These are phyloP conservation scores for sorghum (Sorghum bicolor) DNA, from an alignment of 176 grass and related monocot genomes.

Conservation along the genomic window DNA sequence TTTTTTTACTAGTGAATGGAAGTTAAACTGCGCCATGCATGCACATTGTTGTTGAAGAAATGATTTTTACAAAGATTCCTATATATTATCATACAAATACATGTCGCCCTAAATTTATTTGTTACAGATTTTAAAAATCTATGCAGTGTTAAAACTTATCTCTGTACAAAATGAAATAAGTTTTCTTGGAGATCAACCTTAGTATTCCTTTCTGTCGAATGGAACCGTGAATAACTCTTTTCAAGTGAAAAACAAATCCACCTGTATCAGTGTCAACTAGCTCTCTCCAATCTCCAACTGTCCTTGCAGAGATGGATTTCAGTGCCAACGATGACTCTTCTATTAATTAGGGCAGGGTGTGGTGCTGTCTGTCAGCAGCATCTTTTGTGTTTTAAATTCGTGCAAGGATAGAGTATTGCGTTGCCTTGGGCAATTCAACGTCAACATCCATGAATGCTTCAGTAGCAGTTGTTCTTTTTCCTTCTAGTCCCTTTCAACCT, in stretches of 20 bases:
- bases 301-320: slow-evolving; percentile 6
- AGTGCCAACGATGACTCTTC: slow-evolving; percentile 13
- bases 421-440: slow-evolving; percentile 4
- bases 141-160: background rate
- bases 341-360: background rate
- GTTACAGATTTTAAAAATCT: background rate
- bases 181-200: background rate
- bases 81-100: background rate
- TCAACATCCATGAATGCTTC: background rate
- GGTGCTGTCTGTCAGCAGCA: slow-evolving; percentile 18
- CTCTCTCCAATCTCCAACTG: background rate
- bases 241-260: background rate
- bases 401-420: background rate
- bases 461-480: background rate
- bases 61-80: background rate
- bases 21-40: background rate
- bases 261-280: background rate
- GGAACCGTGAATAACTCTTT: background rate
- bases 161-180: background rate
- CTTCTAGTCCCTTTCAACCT: background rate
- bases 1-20: too few relatives aligned
- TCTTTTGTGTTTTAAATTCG: slow-evolving; percentile 36
- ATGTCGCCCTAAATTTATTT: background rate
- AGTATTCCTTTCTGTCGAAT: background rate
- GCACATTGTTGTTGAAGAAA: background rate